These are phyloP conservation scores for Tulasnella sp. DNA, from an alignment of 768 basidiomycete species.

Conservation along the genomic window DNA sequence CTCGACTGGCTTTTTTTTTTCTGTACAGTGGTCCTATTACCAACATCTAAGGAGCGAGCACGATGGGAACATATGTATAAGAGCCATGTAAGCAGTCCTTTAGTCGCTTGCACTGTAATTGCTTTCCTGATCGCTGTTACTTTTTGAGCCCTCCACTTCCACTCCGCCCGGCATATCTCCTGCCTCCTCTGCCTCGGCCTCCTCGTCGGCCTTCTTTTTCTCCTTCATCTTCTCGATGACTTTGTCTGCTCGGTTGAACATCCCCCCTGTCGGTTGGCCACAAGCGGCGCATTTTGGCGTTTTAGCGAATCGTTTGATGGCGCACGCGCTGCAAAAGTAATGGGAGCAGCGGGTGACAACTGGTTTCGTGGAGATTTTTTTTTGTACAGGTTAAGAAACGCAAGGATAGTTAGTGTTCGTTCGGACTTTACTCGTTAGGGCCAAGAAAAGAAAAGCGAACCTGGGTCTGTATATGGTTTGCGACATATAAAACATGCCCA, in stretches of 20 bases:
- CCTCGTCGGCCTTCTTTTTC: slow-evolving; percentile 43
- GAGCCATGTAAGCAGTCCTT: no score
- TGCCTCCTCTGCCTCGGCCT: slow-evolving; percentile 40
- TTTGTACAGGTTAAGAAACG: neutral
- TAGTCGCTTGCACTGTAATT: neutral
- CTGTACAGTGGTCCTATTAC: no score
- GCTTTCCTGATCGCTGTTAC: slow-evolving; percentile 30
- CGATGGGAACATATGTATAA: no score
- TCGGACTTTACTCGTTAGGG: neutral
- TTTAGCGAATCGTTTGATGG: slow-evolving; percentile 87
- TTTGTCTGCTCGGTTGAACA: slow-evolving; percentile 94
- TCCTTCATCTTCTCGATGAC: slow-evolving; percentile 79
- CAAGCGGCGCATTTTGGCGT: slow-evolving; percentile 95
- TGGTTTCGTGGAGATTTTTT: no score
- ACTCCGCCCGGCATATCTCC: slow-evolving; percentile 31
- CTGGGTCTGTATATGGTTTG: slow-evolving; percentile 84
- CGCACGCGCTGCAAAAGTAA: slow-evolving; percentile 91
- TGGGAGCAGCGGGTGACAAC: slow-evolving; percentile 94
- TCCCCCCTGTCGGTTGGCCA: slow-evolving; percentile 83
- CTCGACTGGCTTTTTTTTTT: no score
- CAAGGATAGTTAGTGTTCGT: neutral
- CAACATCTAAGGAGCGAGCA: no score
- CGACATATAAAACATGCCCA: slow-evolving; percentile 98
- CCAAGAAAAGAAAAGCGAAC: neutral
- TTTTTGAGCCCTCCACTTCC: slow-evolving; percentile 27